Conservation (phyloP, 1,139 yeast species). For the Candida sp. region DNA sequence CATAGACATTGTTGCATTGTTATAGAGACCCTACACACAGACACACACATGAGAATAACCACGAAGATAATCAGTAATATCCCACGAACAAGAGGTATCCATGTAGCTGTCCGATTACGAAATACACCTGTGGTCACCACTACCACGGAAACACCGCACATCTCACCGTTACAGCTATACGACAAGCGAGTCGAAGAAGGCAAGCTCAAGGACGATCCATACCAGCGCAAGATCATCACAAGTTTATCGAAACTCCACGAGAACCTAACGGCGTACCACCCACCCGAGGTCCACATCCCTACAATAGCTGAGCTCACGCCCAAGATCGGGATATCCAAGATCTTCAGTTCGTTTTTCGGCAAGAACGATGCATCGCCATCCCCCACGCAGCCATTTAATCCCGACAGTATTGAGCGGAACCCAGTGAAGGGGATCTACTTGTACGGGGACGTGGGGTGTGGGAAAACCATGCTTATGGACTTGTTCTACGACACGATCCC, state of each 20-base stretch:
- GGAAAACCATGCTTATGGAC: constrained; percentile 98
- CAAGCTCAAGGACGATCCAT: constrained; percentile 63
- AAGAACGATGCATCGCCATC: constrained; percentile 11
- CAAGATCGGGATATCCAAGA: constrained; percentile 43
- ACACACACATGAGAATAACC: not conserved
- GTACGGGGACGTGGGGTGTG: constrained; percentile 98
- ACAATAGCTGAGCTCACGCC: constrained; percentile 50
- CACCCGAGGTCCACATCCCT: constrained; percentile 60
- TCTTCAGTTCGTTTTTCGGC: constrained; percentile 40
- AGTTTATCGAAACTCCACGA: constrained; percentile 58
- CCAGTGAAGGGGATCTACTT: constrained; percentile 81
- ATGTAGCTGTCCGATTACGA: too few species aligned
- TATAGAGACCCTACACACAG: not conserved
- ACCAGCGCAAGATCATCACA: constrained; percentile 66
- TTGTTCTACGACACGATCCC: constrained; percentile 88
- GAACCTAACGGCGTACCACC: constrained; percentile 49
- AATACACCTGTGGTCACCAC: too few species aligned
- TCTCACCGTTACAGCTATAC: constrained; percentile 63
- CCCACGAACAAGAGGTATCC: not conserved
- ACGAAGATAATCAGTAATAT: constrained; percentile 1
- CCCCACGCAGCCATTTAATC: constrained; percentile 17
- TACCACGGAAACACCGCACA: too few species aligned
- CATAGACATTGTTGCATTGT: not conserved
- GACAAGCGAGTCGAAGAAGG: constrained; percentile 57
- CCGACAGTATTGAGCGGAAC: constrained; percentile 13